Evolutionary conservation across 768 basidiomycete species (phyloP), one percentile per base, ranked within the genome.

Genomic region (Tephrocybe sp.): DNA sequence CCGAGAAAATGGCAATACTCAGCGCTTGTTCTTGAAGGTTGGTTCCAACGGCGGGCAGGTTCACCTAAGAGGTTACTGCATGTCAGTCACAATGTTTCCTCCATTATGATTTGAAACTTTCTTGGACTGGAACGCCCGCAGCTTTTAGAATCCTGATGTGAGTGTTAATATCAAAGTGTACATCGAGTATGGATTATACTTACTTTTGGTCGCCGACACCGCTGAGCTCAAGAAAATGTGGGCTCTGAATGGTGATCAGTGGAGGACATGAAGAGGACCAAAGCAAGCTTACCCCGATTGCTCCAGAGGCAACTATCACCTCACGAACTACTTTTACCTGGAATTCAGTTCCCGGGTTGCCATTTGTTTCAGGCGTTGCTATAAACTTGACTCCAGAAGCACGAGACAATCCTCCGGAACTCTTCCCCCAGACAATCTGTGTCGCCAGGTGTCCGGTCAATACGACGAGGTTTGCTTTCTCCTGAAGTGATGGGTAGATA

Each of bases 11-110:
- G 12, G 21, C n/a, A 3, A 33, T 21, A 4, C n/a, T 39, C 15
- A 51, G 49, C 3, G 52, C 52, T 40, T 57, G 56, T 9, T 57
- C 56, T 45, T 57, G 56, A 14, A 57, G 34, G 41, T 57, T 57
- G 24, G 56, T 57, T 1, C 56, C 56, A n/a, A 57, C 56, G 18
- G 56, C 48, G 24, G 56, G 56, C 12, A 57, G 30, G 15, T 57
- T 36, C 9, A 57, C 52, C 45, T 36, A 14, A 15, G 4, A 4
- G 15, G 7, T 30, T 30, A 5, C 5, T 36, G 34, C 4, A 15
- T 36, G 9, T 36, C 34, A 36, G 34, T 14, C 34, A 36, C 11
- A 10, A 4, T n/a, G 15, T n/a, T 4, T 14, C 11, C 15, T 36
- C 11, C 9, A 36, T 5, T 36, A 15, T 12, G 15, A 7, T 4